A percentile compares a stretch with the other conserved stretches of the same genome.
phyloP scores from a whole-genome alignment of 2,329 filamentous ascomycete genomes.

The Alternaria ventricosa region DNA sequence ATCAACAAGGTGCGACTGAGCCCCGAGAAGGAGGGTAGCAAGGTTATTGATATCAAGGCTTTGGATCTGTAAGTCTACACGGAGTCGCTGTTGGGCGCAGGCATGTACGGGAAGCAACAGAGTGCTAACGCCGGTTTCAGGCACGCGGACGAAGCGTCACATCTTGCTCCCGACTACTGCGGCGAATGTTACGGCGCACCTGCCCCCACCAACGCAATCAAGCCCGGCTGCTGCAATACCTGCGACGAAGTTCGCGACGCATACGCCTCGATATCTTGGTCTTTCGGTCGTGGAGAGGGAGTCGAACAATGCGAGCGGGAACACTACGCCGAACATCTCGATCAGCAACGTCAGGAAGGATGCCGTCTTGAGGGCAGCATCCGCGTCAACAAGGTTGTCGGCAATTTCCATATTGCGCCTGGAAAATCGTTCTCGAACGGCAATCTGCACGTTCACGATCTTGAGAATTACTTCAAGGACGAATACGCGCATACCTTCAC shows the following conservation, averaged over 20 bases:
- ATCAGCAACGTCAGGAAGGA: constrained; percentile 86
- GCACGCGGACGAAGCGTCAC: constrained; percentile 71
- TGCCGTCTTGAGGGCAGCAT: constrained; percentile 92
- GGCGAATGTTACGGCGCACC: constrained; percentile 89
- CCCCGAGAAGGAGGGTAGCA: constrained; percentile 74
- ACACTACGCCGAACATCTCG: constrained; percentile 88
- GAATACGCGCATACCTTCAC: constrained; percentile 80
- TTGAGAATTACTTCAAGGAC: constrained; percentile 91
- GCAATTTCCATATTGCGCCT: constrained; percentile 98
- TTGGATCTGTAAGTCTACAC: constrained; percentile 46
- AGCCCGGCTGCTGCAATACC: constrained; percentile 93
- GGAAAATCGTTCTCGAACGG: constrained; percentile 95
- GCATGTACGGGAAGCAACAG: background rate
- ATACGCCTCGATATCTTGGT: constrained; percentile 88
- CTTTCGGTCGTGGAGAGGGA: constrained; percentile 87
- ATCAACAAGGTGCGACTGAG: constrained; percentile 87
- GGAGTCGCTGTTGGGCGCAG: background rate
- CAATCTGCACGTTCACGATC: constrained; percentile 96
- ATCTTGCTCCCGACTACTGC: constrained; percentile 92
- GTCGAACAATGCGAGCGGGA: constrained; percentile 96
- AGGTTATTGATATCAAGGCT: constrained; percentile 47
- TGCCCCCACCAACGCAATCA: constrained; percentile 72
- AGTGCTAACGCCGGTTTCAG: constrained; percentile 49
- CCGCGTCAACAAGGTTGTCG: constrained; percentile 96
- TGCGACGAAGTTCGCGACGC: constrained; percentile 97